Base-by-base conservation (phyloP, 2,329 filamentous ascomycete species). In the Verticillium klebahnii region DNA sequence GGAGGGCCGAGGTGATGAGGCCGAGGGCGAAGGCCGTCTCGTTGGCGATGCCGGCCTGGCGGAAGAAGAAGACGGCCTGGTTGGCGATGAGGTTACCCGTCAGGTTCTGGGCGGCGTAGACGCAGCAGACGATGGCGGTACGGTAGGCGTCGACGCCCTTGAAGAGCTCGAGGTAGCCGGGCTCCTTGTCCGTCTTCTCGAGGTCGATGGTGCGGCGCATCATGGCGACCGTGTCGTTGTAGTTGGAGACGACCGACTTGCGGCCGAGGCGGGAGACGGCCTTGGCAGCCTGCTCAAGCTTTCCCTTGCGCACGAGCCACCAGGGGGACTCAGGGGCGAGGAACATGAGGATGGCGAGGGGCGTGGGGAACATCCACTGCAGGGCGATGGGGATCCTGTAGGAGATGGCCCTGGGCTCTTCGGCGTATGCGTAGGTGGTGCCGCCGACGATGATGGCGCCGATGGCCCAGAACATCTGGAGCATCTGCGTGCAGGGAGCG, bases 401-500 rank as follows among this genome's bases (percentile, higher is more conserved):
- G 1, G 68, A 67, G 63, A 67, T 70, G 23, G 66, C 15, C 39
- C 63, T 62, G 2, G 3, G 17, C 39, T 66, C 63, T 32, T 62
- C 69, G 64, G 85, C 77, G 75, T 85, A 86, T 57, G 72, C 69
- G 71, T 84, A 88, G 59, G 82, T 83, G 63, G 84, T 78, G 63
- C 74, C 85, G 36, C 78, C 82, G 29, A 88, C 85, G 62, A 88
- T 85, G 69, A 88, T 88, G 39, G 74, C 72, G 31, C 85, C 85
- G 69, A 88, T 83, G 19, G 85, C 82, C 85, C 85, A 88, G 75
- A 84, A 85, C 84, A 88, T 87, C 74, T 88, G 85, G 72, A 88
- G 67, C 80, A 85, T 88, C 73, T 85, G 82, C 2, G 85, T 88
- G 5, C 79, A 80, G 23, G 84, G 81, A 60, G 81, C 85, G 71